Evolutionary conservation across 2,329 filamentous ascomycete genomes (phyloP).

Genomic region (Fragosphaeria purpurea): DNA sequence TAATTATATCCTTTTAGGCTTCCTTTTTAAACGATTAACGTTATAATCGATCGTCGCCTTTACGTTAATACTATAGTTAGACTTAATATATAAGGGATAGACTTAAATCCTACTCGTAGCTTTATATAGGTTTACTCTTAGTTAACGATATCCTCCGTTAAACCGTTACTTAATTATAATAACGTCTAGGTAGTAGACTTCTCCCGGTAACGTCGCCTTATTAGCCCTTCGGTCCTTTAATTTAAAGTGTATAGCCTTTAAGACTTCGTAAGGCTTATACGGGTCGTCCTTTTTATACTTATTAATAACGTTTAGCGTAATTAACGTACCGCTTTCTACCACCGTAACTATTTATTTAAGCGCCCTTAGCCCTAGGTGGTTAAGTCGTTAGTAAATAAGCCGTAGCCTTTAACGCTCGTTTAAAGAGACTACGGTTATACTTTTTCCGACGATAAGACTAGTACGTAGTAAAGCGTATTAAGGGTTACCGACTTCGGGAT

Average conservation of each 20-base stretch:
- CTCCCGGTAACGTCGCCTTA: too few species aligned
- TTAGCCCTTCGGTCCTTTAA: not conserved
- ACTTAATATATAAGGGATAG: too few species aligned
- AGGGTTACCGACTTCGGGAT: too few species aligned
- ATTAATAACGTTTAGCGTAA: not conserved
- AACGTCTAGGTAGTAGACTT: too few species aligned
- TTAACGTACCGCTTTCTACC: too few species aligned
- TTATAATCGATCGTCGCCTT: not conserved
- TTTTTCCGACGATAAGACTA: not conserved
- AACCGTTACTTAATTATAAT: too few species aligned
- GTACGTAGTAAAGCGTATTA: not conserved
- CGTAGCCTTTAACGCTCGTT: too few species aligned
- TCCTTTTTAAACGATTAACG: not conserved
- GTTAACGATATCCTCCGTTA: not conserved
- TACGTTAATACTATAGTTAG: too few species aligned
- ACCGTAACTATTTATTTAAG: not conserved
- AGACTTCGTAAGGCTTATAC: not conserved
- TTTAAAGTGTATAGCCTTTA: not conserved
- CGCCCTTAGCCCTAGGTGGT: not conserved
- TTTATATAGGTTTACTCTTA: not conserved
- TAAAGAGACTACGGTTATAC: not conserved
- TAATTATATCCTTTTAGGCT: not conserved
- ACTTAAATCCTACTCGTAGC: too few species aligned
- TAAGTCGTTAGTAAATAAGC: too few species aligned
- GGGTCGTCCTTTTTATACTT: not conserved